Evolutionary conservation across 2,329 filamentous ascomycete genomes (phyloP).

Genomic region (Rhytidhysteron rufulum): DNA sequence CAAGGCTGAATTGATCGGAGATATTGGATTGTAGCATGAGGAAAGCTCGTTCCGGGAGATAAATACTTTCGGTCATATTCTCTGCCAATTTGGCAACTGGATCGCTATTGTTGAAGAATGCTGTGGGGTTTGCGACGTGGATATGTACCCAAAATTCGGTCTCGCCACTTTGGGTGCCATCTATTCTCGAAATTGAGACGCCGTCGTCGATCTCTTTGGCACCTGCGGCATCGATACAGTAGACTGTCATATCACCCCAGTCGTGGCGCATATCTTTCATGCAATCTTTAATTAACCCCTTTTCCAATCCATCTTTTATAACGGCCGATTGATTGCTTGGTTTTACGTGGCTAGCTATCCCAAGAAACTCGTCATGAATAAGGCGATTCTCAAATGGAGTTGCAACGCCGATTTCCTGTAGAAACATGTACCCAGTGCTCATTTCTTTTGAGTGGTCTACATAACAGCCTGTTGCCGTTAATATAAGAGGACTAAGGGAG

Average conservation of each 20-base stretch:
- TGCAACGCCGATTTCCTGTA: slow-evolving; percentile 72
- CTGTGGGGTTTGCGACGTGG: slow-evolving; percentile 75
- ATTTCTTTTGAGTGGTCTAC: slow-evolving; percentile 46
- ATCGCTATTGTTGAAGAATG: slow-evolving; percentile 60
- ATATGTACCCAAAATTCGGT: slow-evolving; percentile 69
- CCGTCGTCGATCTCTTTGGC: slow-evolving; percentile 77
- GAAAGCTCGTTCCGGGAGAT: slow-evolving; percentile 54
- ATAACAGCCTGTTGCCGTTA: slow-evolving; percentile 62
- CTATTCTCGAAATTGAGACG: slow-evolving; percentile 63
- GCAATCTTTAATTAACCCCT: slow-evolving; percentile 44
- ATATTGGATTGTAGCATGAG: slow-evolving; percentile 54
- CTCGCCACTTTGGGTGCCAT: slow-evolving; percentile 37
- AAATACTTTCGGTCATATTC: slow-evolving; percentile 53
- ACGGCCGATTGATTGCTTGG: slow-evolving; percentile 32
- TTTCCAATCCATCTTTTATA: slow-evolving; percentile 15
- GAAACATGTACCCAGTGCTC: slow-evolving; percentile 58
- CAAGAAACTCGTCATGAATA: slow-evolving; percentile 55
- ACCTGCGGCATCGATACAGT: slow-evolving; percentile 66
- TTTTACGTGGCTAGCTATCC: slow-evolving; percentile 43
- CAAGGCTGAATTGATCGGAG: slow-evolving; percentile 53
- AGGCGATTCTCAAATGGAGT: slow-evolving; percentile 66
- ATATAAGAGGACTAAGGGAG: slow-evolving; percentile 60
- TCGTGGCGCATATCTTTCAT: slow-evolving; percentile 57
- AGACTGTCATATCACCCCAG: slow-evolving; percentile 59
- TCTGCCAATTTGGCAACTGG: slow-evolving; percentile 59